These are phyloP conservation scores for Penicillium alfredii DNA, from an alignment of 495 filamentous ascomycete genomes.

Conservation along the genomic window DNA sequence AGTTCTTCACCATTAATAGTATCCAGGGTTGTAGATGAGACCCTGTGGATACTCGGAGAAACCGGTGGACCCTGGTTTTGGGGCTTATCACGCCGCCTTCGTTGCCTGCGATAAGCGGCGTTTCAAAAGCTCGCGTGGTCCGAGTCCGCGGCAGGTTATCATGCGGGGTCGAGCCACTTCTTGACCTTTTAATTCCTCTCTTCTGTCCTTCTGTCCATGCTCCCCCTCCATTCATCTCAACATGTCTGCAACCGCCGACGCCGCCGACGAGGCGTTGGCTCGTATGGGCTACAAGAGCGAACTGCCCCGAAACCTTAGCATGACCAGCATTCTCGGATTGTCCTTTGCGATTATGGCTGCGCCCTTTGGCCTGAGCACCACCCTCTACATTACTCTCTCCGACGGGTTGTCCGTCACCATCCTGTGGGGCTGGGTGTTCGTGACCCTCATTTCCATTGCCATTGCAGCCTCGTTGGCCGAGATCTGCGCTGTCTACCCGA, in stretches of 20 bases:
- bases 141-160: no score
- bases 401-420: conserved; percentile 61
- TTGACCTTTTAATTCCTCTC: no score
- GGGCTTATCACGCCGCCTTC: no score
- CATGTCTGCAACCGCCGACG: conserved; percentile 21
- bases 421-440: conserved; percentile 65
- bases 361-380: conserved; percentile 65
- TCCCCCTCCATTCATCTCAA: background rate
- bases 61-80: no score
- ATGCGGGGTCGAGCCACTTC: no score
- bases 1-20: no score
- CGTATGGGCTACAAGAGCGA: conserved; percentile 61
- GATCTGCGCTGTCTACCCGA: conserved; percentile 69
- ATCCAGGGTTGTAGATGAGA: no score
- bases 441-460: conserved; percentile 63
- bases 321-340: conserved; percentile 60
- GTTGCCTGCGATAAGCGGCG: no score
- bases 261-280: conserved; percentile 51
- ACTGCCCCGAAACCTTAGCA: conserved; percentile 54
- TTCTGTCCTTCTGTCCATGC: background rate
- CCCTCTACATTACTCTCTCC: conserved; percentile 61
- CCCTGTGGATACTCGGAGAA: no score
- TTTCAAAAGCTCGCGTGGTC: no score
- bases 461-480: conserved; percentile 71
- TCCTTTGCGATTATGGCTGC: conserved; percentile 55